Percentiles rank a stretch among this genome's conserved stretches.
Conservation (phyloP, 2,329 filamentous ascomycete genomes). For the Fusarium virguliforme region DNA sequence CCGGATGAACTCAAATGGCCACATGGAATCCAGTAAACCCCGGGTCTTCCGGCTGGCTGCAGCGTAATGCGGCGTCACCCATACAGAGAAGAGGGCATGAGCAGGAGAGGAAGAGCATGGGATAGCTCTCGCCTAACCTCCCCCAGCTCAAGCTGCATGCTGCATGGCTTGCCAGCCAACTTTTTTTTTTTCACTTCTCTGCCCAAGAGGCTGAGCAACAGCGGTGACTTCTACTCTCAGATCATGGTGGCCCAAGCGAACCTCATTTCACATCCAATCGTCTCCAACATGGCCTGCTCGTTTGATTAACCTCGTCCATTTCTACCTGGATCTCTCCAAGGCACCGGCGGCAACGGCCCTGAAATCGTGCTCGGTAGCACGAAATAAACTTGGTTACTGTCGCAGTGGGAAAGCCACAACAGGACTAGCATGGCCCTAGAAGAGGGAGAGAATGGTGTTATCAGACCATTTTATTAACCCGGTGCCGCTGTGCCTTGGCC, state of each 20-base stretch:
- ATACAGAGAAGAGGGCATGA: slow-evolving; percentile 10
- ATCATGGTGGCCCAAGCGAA: slow-evolving; percentile 14
- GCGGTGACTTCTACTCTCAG: slow-evolving; percentile 17
- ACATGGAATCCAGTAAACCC: slow-evolving; percentile 19
- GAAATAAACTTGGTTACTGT: slow-evolving; percentile 2
- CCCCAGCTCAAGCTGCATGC: slow-evolving; percentile 8
- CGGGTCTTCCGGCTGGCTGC: slow-evolving; percentile 32
- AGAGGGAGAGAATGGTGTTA: slow-evolving; percentile 8
- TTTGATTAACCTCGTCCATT: background rate
- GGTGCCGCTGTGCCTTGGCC: background rate
- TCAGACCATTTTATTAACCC: slow-evolving; percentile 5
- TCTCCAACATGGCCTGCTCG: background rate
- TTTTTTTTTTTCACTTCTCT: background rate
- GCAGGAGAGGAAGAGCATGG: background rate
- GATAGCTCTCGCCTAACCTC: slow-evolving; percentile 12
- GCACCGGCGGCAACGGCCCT: slow-evolving; percentile 7
- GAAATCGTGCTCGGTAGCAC: background rate
- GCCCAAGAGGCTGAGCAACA: slow-evolving; percentile 3
- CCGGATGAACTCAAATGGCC: slow-evolving; percentile 38
- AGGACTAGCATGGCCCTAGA: slow-evolving; percentile 6
- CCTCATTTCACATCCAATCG: background rate
- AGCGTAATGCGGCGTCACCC: slow-evolving; percentile 15
- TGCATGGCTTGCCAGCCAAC: slow-evolving; percentile 18
- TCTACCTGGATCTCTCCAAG: slow-evolving; percentile 5
- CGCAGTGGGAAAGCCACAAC: slow-evolving; percentile 3